Conservation (phyloP, 2,329 filamentous ascomycete genomes). For the Monosporascus sp. region DNA sequence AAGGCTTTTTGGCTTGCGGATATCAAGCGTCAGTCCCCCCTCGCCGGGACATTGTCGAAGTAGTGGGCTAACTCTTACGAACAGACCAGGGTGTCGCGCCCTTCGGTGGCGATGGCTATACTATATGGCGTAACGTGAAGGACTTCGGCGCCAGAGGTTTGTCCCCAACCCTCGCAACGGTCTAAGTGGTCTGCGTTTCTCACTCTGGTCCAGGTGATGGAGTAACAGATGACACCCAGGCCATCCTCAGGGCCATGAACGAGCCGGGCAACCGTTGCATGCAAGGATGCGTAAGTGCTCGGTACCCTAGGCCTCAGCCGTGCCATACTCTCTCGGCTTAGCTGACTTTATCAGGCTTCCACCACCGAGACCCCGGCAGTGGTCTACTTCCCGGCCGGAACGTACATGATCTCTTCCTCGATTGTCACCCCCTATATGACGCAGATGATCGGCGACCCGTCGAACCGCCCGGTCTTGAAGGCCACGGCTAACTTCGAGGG, state of each 20-base stretch:
- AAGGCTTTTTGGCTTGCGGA: slow-evolving; percentile 29
- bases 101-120: slow-evolving; percentile 34
- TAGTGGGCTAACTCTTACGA: slow-evolving; percentile 3
- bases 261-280: slow-evolving; percentile 35
- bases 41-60: background rate
- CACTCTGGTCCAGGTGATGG: slow-evolving; percentile 32
- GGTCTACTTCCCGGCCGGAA: slow-evolving; percentile 41
- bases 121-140: slow-evolving; percentile 43
- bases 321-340: background rate
- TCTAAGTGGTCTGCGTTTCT: background rate
- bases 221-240: slow-evolving; percentile 39
- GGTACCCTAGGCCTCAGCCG: background rate
- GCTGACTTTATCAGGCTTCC: slow-evolving; percentile 27
- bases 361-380: slow-evolving; percentile 36
- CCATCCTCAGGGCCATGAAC: slow-evolving; percentile 40
- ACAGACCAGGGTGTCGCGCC: slow-evolving; percentile 39
- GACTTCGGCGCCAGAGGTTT: slow-evolving; percentile 40
- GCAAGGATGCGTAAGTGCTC: slow-evolving; percentile 33
- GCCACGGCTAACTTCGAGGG: slow-evolving; percentile 48
- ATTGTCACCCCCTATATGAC: slow-evolving; percentile 62
- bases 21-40: slow-evolving; percentile 16
- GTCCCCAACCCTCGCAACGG: slow-evolving; percentile 2
- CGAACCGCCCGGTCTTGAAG: slow-evolving; percentile 48
- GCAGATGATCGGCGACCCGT: slow-evolving; percentile 56
- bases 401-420: slow-evolving; percentile 50